Percentiles rank a stretch among this genome's conserved stretches.
phyloP scores from a whole-genome alignment of 2,329 filamentous ascomycete species.

The Cryphonectria radicalis region DNA sequence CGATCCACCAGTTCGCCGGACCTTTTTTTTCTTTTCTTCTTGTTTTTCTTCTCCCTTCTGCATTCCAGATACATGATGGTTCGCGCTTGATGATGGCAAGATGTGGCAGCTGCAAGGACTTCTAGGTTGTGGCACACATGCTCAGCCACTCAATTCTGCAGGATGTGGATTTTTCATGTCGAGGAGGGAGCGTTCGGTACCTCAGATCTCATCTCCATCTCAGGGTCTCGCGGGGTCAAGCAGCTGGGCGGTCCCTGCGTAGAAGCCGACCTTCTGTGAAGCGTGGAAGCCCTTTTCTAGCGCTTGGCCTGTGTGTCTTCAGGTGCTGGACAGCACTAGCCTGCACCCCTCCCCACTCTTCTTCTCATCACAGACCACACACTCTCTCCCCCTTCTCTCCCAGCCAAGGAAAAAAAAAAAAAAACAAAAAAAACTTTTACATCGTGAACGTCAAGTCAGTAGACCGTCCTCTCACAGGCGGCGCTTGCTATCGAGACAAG shows the following conservation, averaged over 20 bases:
- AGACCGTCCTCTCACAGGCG: background rate
- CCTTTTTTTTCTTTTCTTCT: background rate
- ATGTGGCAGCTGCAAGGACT: background rate
- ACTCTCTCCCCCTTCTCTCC: background rate
- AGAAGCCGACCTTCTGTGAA: background rate
- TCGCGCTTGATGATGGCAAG: background rate
- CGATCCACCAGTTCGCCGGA: conserved; percentile 5
- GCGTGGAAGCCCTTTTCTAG: conserved; percentile 40
- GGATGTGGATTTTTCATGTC: background rate
- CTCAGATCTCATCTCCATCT: conserved; percentile 3
- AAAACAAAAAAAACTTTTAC: background rate
- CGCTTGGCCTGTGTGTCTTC: conserved; percentile 32
- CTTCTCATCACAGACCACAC: background rate
- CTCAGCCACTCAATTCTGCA: background rate
- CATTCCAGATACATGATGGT: background rate
- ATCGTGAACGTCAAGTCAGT: background rate
- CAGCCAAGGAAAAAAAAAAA: background rate
- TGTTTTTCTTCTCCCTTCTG: background rate
- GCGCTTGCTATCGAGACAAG: background rate
- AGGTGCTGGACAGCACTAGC: background rate
- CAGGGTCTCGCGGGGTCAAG: conserved; percentile 11
- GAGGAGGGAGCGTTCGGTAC: background rate
- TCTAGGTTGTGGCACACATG: background rate
- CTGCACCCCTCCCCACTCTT: background rate
- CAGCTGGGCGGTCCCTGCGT: background rate